These are phyloP conservation scores for Apostasia ramifera DNA, from an alignment of 106 monocot species.

Conservation along the genomic window DNA sequence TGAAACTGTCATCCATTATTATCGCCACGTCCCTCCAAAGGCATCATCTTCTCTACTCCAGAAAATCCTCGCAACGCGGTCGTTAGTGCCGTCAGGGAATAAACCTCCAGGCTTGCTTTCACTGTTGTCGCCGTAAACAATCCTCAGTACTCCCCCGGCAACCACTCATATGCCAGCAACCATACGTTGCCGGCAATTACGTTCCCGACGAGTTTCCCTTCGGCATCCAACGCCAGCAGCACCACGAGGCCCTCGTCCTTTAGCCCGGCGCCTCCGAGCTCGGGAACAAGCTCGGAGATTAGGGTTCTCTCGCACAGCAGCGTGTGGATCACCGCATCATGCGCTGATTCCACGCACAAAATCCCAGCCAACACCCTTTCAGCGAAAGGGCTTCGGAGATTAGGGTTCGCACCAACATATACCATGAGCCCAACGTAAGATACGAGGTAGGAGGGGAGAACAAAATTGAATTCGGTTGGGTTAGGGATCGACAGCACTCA, in stretches of 20 bases:
- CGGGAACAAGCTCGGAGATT: constrained; percentile 46
- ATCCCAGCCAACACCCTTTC: constrained; percentile 60
- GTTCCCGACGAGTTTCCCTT: constrained; percentile 33
- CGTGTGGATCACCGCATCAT: constrained; percentile 61
- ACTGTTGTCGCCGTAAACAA: constrained; percentile 54
- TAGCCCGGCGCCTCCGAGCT: constrained; percentile 34
- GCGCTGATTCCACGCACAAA: constrained; percentile 61
- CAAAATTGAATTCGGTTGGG: constrained; percentile 32
- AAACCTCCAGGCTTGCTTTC: constrained; percentile 44
- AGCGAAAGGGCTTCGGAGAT: constrained; percentile 14
- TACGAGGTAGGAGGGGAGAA: constrained; percentile 48
- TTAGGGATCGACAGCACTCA: constrained; percentile 71
- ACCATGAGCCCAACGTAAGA: constrained; percentile 59
- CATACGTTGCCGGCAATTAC: constrained; percentile 42
- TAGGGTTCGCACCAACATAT: constrained; percentile 47
- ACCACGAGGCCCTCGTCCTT: constrained; percentile 76
- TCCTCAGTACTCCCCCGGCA: constrained; percentile 48
- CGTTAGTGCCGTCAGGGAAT: constrained; percentile 45
- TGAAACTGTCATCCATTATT: no score
- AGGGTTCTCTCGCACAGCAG: constrained; percentile 30
- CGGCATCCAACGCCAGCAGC: constrained; percentile 25
- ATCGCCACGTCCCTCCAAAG: no score
- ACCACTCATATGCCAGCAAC: constrained; percentile 39
- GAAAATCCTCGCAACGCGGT: constrained; percentile 34
- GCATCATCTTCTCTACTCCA: no score